A percentile compares a stretch with the other conserved stretches of the same genome.
Evolutionary conservation across 495 filamentous ascomycete species (phyloP).

Genomic region (Podospora comata): DNA sequence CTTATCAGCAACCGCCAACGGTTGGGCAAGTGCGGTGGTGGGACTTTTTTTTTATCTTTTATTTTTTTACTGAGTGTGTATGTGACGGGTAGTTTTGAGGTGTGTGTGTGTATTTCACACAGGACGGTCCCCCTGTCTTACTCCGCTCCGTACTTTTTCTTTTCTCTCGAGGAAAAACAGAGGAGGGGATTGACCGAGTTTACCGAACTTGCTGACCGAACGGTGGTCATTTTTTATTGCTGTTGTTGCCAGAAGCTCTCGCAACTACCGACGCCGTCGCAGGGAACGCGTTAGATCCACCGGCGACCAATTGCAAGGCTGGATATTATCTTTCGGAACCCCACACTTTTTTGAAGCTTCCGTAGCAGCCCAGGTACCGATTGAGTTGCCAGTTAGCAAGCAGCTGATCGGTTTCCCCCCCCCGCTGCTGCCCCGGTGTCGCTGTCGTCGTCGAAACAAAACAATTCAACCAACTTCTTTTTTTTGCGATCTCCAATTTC

Average conservation of each 20-base stretch:
- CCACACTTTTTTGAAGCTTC: background rate
- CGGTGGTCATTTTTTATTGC: background rate
- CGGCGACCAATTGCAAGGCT: background rate
- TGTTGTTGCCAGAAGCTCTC: background rate
- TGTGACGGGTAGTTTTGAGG: background rate
- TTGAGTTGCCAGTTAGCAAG: background rate
- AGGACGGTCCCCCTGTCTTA: background rate
- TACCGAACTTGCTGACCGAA: background rate
- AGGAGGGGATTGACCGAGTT: background rate
- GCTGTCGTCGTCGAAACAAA: background rate
- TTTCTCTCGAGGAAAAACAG: background rate
- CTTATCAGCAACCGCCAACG: constrained; percentile 6
- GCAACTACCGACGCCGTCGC: background rate
- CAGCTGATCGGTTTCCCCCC: no score
- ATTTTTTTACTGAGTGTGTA: background rate
- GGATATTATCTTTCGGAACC: background rate
- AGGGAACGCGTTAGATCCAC: background rate
- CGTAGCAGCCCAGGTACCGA: background rate
- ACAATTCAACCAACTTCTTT: background rate
- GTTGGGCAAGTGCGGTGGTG: no score
- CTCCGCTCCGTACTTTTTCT: background rate
- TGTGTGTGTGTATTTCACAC: background rate
- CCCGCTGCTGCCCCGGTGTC: no score
- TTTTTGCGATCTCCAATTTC: background rate
- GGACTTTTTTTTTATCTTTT: background rate